Percentiles rank a stretch among this genome's conserved stretches.
phyloP scores from a whole-genome alignment of 169 alveolate genomes.

The Cryptosporidium sp. region DNA sequence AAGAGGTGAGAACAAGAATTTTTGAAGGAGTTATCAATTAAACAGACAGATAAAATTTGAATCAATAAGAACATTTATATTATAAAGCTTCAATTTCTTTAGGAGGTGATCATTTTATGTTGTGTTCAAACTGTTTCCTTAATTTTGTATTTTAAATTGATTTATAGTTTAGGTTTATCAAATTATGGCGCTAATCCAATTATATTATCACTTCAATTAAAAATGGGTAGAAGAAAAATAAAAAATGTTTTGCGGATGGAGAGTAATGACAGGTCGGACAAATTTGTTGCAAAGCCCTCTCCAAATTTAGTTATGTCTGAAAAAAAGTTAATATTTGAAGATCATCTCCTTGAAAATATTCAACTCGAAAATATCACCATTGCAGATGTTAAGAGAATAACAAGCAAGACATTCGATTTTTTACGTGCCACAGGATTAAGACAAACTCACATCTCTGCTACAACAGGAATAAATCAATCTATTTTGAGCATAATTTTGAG shows the following conservation, averaged over 20 bases:
- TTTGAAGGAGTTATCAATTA: neutral
- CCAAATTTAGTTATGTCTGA: neutral
- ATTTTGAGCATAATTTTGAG: constrained; percentile 41
- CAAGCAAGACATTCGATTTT: constrained; percentile 60
- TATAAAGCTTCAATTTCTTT: neutral
- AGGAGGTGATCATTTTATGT: neutral
- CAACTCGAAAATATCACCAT: constrained; percentile 23
- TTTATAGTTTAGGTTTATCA: neutral
- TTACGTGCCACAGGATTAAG: constrained; percentile 56
- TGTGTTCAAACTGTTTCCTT: neutral
- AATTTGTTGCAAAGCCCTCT: neutral
- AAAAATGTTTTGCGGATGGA: neutral
- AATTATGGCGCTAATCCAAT: neutral
- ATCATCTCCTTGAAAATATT: constrained; percentile 26
- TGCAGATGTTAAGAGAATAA: constrained; percentile 59
- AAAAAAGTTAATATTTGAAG: constrained; percentile 44
- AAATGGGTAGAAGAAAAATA: constrained; percentile 51
- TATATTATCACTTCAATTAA: neutral
- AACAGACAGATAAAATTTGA: neutral
- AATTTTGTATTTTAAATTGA: neutral
- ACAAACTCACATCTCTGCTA: constrained; percentile 71
- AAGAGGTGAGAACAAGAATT: neutral
- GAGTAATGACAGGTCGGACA: neutral
- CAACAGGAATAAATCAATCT: constrained; percentile 71
- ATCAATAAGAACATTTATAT: neutral